Evolutionary conservation across 345 rosid genomes (phyloP).

Genomic region (Chamaenerion angustifolium): DNA sequence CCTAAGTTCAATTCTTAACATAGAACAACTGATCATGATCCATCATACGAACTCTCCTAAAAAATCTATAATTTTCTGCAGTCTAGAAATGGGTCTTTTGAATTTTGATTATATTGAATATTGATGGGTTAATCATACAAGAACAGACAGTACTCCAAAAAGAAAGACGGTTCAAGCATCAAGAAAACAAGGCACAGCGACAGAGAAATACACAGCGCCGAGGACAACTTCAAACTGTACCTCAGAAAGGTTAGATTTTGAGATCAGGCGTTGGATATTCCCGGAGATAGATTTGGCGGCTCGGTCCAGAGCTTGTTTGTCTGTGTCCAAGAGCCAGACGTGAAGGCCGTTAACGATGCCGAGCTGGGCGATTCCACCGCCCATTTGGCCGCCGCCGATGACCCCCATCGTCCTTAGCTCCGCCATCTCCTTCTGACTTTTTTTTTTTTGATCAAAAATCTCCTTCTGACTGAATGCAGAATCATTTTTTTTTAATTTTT

Average conservation of each 20-base stretch:
- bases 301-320: slow-evolving; percentile 48
- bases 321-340: slow-evolving; percentile 53
- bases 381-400: slow-evolving; percentile 90
- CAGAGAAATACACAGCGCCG: too few relatives aligned
- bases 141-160: too few relatives aligned
- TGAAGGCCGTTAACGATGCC: slow-evolving; percentile 53
- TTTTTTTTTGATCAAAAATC: neutral
- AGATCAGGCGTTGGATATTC: slow-evolving; percentile 48
- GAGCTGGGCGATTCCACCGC: slow-evolving; percentile 92
- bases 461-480: neutral
- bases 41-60: too few relatives aligned
- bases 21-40: neutral
- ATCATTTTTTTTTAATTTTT: too few relatives aligned
- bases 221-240: slow-evolving; percentile 10
- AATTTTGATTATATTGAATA: too few relatives aligned
- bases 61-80: too few relatives aligned
- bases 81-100: too few relatives aligned
- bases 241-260: slow-evolving; percentile 54
- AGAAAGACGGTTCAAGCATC: too few relatives aligned
- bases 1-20: neutral
- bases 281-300: slow-evolving; percentile 39
- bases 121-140: too few relatives aligned
- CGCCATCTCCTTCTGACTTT: slow-evolving; percentile 3
- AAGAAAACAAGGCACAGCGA: too few relatives aligned
- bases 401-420: slow-evolving; percentile 49